phyloP scores from a whole-genome alignment of 257 asterid genomes.

The Jasminum sambac region DNA sequence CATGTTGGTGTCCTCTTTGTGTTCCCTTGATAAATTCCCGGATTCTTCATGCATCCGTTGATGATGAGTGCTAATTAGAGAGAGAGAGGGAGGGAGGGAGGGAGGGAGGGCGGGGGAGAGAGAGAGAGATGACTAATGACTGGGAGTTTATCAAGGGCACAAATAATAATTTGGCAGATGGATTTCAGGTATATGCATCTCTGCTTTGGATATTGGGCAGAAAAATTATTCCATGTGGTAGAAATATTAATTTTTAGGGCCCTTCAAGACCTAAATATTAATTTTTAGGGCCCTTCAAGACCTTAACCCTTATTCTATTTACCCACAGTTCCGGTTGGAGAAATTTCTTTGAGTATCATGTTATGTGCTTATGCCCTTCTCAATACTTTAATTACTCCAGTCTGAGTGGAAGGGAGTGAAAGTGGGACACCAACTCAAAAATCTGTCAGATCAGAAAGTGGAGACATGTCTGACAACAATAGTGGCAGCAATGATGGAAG shows the following conservation, averaged over 20 bases:
- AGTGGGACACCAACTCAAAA: conserved; percentile 78
- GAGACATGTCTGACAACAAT: conserved; percentile 48
- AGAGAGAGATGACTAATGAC: not conserved
- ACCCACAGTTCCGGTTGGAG: not conserved
- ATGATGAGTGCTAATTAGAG: not conserved
- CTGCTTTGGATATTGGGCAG: not conserved
- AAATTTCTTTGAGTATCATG: conserved; percentile 3
- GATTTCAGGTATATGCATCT: not conserved
- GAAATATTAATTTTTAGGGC: not conserved
- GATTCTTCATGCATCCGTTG: not conserved
- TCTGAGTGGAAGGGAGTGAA: conserved; percentile 97
- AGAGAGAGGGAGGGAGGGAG: not conserved
- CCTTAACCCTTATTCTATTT: not conserved
- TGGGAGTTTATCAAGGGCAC: conserved; percentile 1
- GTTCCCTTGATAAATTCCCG: not conserved
- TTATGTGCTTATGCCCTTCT: conserved; percentile 4
- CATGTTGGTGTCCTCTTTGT: not conserved
- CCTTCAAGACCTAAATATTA: not conserved
- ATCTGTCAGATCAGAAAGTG: conserved; percentile 57
- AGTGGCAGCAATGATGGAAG: conserved; percentile 55
- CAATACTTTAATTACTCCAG: conserved; percentile 39
- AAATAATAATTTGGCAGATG: not conserved
- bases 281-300: not conserved
- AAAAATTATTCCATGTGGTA: not conserved
- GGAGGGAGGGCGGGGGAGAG: too few relatives aligned